A percentile compares a stretch with the other conserved stretches of the same genome.
These are phyloP conservation scores for Collybia sordida DNA, from an alignment of 768 basidiomycete genomes.

Conservation along the genomic window DNA sequence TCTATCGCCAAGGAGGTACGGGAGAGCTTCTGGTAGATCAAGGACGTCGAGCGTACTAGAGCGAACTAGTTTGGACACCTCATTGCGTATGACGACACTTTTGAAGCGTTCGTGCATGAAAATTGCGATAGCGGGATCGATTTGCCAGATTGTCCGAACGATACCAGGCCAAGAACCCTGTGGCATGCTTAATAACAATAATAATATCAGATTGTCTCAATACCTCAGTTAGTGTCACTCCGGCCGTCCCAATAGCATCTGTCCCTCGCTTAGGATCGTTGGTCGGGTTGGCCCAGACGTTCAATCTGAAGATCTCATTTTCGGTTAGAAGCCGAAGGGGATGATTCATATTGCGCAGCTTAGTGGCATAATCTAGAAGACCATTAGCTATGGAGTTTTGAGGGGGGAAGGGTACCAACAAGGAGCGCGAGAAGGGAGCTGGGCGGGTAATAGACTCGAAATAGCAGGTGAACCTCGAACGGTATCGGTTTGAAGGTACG, in stretches of 20 bases:
- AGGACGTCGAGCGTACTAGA: constrained; percentile 69
- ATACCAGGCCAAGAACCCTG: constrained; percentile 68
- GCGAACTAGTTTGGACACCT: constrained; percentile 75
- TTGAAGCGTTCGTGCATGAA: constrained; percentile 90
- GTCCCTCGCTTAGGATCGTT: constrained; percentile 70
- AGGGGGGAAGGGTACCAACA: constrained; percentile 30
- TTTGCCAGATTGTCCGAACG: constrained; percentile 75
- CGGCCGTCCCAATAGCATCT: constrained; percentile 51
- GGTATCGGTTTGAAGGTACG: constrained; percentile 72
- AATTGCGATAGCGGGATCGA: constrained; percentile 81
- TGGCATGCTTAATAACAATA: background rate
- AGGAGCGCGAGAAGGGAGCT: constrained; percentile 38
- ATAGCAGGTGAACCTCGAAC: constrained; percentile 57
- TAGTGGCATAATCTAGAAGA: constrained; percentile 50
- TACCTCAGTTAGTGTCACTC: constrained; percentile 67
- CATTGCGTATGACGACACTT: constrained; percentile 56
- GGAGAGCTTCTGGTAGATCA: constrained; percentile 78
- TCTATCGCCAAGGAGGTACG: constrained; percentile 74
- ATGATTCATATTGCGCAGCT: constrained; percentile 66
- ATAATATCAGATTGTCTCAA: constrained; percentile 11
- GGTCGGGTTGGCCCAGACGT: constrained; percentile 88
- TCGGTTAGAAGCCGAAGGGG: constrained; percentile 85
- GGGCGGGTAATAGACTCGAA: constrained; percentile 61
- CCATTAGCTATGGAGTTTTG: background rate
- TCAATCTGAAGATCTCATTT: constrained; percentile 84